phyloP scores from a whole-genome alignment of 352 stramenopile species.

The Lagenidium giganteum region DNA sequence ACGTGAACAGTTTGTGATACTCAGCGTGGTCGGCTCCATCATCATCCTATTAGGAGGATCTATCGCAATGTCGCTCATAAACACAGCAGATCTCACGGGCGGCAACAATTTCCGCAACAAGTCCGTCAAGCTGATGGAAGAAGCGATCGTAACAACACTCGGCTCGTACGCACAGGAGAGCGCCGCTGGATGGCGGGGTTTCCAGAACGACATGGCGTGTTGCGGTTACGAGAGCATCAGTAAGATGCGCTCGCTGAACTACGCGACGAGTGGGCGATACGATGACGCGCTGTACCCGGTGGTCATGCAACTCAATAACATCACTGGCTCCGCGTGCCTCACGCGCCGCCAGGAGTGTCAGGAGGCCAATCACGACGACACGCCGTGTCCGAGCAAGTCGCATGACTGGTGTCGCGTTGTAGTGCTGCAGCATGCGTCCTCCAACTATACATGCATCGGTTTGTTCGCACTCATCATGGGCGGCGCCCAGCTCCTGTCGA shows the following conservation, averaged over 20 bases:
- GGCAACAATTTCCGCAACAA: conserved; percentile 26
- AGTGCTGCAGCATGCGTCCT: conserved; percentile 32
- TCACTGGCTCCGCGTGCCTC: conserved; percentile 33
- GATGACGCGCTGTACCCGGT: conserved; percentile 20
- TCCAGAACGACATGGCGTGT: conserved; percentile 47
- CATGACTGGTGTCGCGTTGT: conserved; percentile 39
- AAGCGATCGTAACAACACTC: conserved; percentile 32
- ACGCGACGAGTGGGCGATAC: conserved; percentile 23
- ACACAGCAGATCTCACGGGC: conserved; percentile 27
- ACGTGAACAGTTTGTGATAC: conserved; percentile 32
- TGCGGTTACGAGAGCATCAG: conserved; percentile 40
- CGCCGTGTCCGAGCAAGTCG: conserved; percentile 29
- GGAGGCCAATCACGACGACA: not conserved
- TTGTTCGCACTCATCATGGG: conserved; percentile 40
- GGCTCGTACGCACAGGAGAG: conserved; percentile 21
- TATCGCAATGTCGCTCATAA: conserved; percentile 34
- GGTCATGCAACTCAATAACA: conserved; percentile 31
- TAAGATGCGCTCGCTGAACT: conserved; percentile 13
- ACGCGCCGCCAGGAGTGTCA: conserved; percentile 18
- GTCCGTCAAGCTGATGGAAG: conserved; percentile 35
- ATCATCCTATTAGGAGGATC: conserved; percentile 42
- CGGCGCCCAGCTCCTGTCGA: conserved; percentile 33
- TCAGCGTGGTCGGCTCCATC: conserved; percentile 30
- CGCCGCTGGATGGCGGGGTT: conserved; percentile 23
- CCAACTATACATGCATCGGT: conserved; percentile 42